Evolutionary conservation across 305 asterid species (phyloP).

Genomic region (Caryopteris hybrid): DNA sequence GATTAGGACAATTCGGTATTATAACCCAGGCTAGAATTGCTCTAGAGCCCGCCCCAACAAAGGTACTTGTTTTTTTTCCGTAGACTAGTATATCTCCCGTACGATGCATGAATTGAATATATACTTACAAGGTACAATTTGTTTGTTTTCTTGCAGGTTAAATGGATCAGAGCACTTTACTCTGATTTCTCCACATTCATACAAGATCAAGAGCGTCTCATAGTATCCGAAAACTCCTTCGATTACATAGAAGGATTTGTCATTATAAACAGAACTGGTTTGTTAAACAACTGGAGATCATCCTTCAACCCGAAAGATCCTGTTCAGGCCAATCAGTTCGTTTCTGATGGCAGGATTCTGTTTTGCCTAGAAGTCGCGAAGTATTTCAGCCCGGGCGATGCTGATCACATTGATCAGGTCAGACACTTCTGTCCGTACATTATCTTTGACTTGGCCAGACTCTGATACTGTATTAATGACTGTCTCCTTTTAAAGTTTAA

Average conservation of each 20-base stretch:
- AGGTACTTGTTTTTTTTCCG: slow-evolving; percentile 31
- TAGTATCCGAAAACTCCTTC: slow-evolving; percentile 54
- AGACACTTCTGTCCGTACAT: too few species aligned
- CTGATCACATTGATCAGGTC: slow-evolving; percentile 40
- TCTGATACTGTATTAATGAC: neutral
- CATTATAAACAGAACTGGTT: slow-evolving; percentile 63
- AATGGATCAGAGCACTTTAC: slow-evolving; percentile 86
- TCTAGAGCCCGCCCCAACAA: slow-evolving; percentile 70
- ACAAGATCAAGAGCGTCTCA: slow-evolving; percentile 69
- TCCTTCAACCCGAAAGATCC: slow-evolving; percentile 80
- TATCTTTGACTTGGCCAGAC: too few species aligned
- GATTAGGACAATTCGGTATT: slow-evolving; percentile 90
- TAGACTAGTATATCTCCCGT: too few species aligned
- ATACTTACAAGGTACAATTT: neutral
- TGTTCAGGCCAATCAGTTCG: slow-evolving; percentile 50
- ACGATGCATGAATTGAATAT: too few species aligned
- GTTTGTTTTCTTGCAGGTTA: slow-evolving; percentile 50
- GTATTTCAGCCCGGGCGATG: slow-evolving; percentile 50
- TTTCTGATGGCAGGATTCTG: slow-evolving; percentile 64
- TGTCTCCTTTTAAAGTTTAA: neutral
- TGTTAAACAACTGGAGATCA: slow-evolving; percentile 75
- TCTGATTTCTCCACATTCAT: slow-evolving; percentile 64
- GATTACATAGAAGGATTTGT: slow-evolving; percentile 88
- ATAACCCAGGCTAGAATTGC: slow-evolving; percentile 86
- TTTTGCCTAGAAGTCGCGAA: slow-evolving; percentile 85